These are phyloP conservation scores for Plantago coronopus DNA, from an alignment of 305 asterid species.

Conservation along the genomic window DNA sequence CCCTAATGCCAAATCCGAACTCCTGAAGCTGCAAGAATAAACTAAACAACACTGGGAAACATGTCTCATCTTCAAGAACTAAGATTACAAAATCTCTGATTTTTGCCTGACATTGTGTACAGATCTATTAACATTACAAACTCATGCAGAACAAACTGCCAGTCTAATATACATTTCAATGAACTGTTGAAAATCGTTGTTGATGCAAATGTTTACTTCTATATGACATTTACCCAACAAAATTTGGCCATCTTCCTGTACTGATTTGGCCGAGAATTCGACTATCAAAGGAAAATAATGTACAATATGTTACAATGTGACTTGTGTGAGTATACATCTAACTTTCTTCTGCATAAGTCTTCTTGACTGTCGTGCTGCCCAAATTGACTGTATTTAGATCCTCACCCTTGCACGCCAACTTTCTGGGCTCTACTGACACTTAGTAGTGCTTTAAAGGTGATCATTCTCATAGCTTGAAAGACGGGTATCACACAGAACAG, in stretches of 20 bases:
- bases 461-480: slow-evolving; percentile 60
- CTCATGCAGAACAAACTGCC: not conserved
- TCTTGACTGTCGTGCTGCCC: too few relatives aligned
- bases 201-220: not conserved
- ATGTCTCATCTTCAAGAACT: too few relatives aligned
- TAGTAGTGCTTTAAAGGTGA: slow-evolving; percentile 1
- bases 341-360: not conserved
- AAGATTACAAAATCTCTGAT: not conserved
- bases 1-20: too few relatives aligned
- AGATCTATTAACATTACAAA: not conserved
- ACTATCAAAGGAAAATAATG: too few relatives aligned
- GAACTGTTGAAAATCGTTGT: slow-evolving; percentile 2
- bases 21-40: too few relatives aligned
- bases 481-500: slow-evolving; percentile 64
- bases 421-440: slow-evolving; percentile 12
- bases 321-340: too few relatives aligned
- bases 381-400: not conserved
- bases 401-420: not conserved
- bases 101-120: not conserved
- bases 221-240: slow-evolving; percentile 7
- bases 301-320: too few relatives aligned
- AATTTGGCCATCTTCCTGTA: not conserved
- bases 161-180: not conserved
- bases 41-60: too few relatives aligned
- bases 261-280: not conserved